Percentiles rank a stretch among this genome's conserved stretches.
Conservation (phyloP, 2,329 filamentous ascomycete genomes). For the Fusarium nygamai region DNA sequence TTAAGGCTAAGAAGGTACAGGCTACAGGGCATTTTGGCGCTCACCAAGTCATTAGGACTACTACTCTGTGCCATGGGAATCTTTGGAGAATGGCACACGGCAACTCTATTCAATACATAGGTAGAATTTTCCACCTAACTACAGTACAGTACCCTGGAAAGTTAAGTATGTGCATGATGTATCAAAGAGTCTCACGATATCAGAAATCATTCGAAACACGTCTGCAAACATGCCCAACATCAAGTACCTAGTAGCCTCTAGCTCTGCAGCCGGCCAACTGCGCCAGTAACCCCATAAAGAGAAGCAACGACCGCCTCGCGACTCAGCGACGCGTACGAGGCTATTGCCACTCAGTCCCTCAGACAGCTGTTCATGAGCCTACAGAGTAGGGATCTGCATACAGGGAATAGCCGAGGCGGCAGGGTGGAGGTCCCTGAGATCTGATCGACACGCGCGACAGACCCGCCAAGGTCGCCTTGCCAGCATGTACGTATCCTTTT, state of each 20-base stretch:
- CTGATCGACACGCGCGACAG: conserved; percentile 44
- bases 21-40: neutral
- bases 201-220: neutral
- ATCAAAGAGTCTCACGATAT: neutral
- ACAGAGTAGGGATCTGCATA: conserved; percentile 34
- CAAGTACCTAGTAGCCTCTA: neutral
- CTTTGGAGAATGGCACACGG: neutral
- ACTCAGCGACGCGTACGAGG: conserved; percentile 27
- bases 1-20: neutral
- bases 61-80: neutral
- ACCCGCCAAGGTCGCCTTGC: conserved; percentile 28
- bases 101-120: neutral
- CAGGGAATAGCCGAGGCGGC: conserved; percentile 39
- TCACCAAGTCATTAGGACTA: neutral
- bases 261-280: neutral
- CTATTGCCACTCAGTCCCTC: conserved; percentile 37
- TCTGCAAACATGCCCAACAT: neutral
- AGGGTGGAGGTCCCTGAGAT: conserved; percentile 45
- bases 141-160: neutral
- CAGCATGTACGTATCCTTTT: neutral
- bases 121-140: neutral
- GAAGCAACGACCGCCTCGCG: conserved; percentile 15
- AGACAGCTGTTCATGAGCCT: conserved; percentile 16
- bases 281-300: conserved; percentile 4
- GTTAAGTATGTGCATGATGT: neutral